Evolutionary conservation across 176 grass and related monocot species (phyloP), one percentile per base, ranked within the genome.

Genomic region (Musa beccarii): DNA sequence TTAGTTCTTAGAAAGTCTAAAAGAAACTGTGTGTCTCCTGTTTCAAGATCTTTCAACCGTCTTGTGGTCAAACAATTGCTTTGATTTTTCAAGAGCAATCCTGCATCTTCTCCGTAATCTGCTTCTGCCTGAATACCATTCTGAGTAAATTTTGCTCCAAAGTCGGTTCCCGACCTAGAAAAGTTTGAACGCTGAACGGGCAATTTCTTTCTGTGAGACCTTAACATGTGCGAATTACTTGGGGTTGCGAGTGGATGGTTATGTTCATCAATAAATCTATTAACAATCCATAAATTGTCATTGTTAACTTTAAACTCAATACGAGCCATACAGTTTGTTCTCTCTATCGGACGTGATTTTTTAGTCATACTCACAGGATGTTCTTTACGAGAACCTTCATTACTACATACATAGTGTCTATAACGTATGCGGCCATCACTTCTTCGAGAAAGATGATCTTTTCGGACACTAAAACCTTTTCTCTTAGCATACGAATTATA

Each of bases 1-100:
- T 85, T 89, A 78, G 63, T 81, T 76, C 85, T 84, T 28, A 84
- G 16, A 68, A 73, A 84, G 26, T 85, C 83, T 9, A 76, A 52
- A 56, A 85, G 52, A 51, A 68, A 64, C 61, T 80, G 83, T 11
- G 78, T 72, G 26, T 80, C 67, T 66, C 51, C 76, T 14, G 66
- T 54, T 22, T 78, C 76, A 53, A 78, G 23, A 68, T 78, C 76
- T 53, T 63, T 78, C 22, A 19, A 68, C 63, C 76, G 25, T 17
- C 11, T 68, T 1, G 16, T 68, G 51, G 14, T 78, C 51, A 78
- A 53, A 52, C 15, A 56, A 54, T 68, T 43, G 51, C n/a, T 23
- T 68, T 66, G 63, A n/a, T 68, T 67, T 51, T 68, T 78, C 2
- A 54, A 51, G 54, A 64, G 22, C 67, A 78, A 68, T 68, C 76